phyloP scores from a whole-genome alignment of 2,329 filamentous ascomycete genomes.

The Xylaria polymorpha region DNA sequence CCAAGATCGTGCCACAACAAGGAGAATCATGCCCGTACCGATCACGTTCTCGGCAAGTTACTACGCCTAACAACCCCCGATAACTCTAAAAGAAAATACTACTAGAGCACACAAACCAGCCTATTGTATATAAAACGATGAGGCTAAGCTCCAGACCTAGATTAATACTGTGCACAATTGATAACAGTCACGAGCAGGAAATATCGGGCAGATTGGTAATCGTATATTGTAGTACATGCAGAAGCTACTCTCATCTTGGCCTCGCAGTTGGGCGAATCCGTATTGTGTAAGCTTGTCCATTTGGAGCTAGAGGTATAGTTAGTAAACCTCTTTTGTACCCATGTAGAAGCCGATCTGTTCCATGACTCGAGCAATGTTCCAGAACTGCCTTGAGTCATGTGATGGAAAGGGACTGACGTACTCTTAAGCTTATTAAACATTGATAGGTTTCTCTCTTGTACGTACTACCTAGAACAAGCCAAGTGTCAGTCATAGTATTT shows the following conservation, averaged over 20 bases:
- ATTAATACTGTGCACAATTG: not conserved
- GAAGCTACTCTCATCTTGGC: not conserved
- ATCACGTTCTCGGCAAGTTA: not conserved
- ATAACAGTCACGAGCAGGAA: not conserved
- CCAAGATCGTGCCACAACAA: not conserved
- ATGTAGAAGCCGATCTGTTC: not conserved
- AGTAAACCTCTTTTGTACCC: not conserved
- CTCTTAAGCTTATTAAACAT: slow-evolving; percentile 17
- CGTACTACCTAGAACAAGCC: slow-evolving; percentile 38
- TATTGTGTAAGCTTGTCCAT: not conserved
- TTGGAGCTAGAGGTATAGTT: not conserved
- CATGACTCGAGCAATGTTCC: not conserved
- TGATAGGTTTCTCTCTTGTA: not conserved
- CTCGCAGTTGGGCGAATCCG: not conserved
- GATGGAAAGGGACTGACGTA: slow-evolving; percentile 22
- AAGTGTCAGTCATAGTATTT: slow-evolving; percentile 26
- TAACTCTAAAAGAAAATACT: not conserved
- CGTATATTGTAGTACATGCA: slow-evolving; percentile 20
- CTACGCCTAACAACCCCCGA: not conserved
- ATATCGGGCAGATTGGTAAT: not conserved
- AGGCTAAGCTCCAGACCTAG: not conserved
- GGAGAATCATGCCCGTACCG: slow-evolving; percentile 7
- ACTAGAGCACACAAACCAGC: not conserved
- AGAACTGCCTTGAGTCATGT: not conserved
- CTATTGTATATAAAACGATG: not conserved